Conservation (phyloP, 768 basidiomycete genomes). For the Rhizopogon sp. region DNA sequence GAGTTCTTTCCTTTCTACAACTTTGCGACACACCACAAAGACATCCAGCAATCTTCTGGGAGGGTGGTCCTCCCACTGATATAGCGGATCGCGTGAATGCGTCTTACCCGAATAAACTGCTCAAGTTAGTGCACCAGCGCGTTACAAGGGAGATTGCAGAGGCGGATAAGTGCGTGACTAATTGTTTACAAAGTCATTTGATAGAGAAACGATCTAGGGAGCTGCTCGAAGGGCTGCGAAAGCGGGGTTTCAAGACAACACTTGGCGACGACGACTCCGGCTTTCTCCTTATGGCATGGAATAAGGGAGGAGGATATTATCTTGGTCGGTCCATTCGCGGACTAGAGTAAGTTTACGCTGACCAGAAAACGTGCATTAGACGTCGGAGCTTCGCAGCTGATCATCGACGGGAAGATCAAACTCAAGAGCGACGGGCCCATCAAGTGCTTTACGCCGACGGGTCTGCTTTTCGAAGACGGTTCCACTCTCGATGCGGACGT, state of each 20-base stretch:
- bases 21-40: not conserved
- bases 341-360: no score
- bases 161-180: slow-evolving; percentile 43
- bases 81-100: slow-evolving; percentile 50
- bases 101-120: slow-evolving; percentile 35
- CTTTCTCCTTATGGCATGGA: slow-evolving; percentile 41
- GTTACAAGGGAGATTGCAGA: slow-evolving; percentile 41
- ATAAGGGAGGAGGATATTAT: slow-evolving; percentile 61
- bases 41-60: slow-evolving; percentile 28
- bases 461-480: slow-evolving; percentile 37
- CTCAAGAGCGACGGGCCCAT: slow-evolving; percentile 40
- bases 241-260: slow-evolving; percentile 52
- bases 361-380: slow-evolving; percentile 18
- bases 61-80: slow-evolving; percentile 43
- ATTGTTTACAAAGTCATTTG: not conserved
- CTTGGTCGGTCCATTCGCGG: slow-evolving; percentile 35
- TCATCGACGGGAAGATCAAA: slow-evolving; percentile 44
- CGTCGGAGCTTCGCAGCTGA: slow-evolving; percentile 35
- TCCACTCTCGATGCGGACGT: slow-evolving; percentile 44
- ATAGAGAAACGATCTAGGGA: slow-evolving; percentile 26
- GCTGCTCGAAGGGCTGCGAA: slow-evolving; percentile 50
- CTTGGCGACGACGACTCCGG: slow-evolving; percentile 50
- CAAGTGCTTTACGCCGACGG: slow-evolving; percentile 31
- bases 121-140: slow-evolving; percentile 29
- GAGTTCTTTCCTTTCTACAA: slow-evolving; percentile 9